Evolutionary conservation across 768 basidiomycete species (phyloP).

Genomic region (Leucocoprinus birnbaumii): DNA sequence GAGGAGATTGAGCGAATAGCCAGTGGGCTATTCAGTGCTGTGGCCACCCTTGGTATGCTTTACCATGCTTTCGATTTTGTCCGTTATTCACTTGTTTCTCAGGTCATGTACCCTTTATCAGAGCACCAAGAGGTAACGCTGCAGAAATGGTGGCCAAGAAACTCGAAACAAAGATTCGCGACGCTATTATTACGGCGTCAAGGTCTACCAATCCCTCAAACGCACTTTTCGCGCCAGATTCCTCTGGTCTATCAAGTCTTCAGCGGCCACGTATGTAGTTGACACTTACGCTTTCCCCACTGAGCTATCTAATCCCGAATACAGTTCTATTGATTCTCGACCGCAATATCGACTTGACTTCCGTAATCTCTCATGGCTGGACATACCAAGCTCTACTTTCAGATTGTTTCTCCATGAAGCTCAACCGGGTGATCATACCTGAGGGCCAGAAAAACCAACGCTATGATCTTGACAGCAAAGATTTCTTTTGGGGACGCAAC

Average conservation of each 20-base stretch:
- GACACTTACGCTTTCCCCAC: not conserved
- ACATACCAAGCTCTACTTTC: conserved; percentile 98
- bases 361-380: conserved; percentile 96
- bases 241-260: conserved; percentile 79
- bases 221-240: conserved; percentile 76
- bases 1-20: conserved; percentile 91
- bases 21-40: conserved; percentile 85
- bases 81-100: conserved; percentile 8
- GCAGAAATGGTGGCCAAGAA: conserved; percentile 99
- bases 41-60: conserved; percentile 74
- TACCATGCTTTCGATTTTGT: not conserved
- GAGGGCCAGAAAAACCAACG: conserved; percentile 69
- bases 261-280: conserved; percentile 78
- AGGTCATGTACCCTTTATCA: conserved; percentile 94
- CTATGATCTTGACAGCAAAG: conserved; percentile 96
- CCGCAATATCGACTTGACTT: conserved; percentile 90
- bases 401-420: conserved; percentile 94
- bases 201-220: conserved; percentile 51
- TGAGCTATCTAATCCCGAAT: conserved; percentile 14
- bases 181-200: conserved; percentile 71
- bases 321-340: conserved; percentile 92
- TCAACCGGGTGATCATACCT: conserved; percentile 89
- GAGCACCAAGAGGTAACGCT: conserved; percentile 92
- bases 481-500: conserved; percentile 99
- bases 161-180: conserved; percentile 88